Conservation (phyloP, 1,284 basidiomycete species). For the Meira nashicola region DNA sequence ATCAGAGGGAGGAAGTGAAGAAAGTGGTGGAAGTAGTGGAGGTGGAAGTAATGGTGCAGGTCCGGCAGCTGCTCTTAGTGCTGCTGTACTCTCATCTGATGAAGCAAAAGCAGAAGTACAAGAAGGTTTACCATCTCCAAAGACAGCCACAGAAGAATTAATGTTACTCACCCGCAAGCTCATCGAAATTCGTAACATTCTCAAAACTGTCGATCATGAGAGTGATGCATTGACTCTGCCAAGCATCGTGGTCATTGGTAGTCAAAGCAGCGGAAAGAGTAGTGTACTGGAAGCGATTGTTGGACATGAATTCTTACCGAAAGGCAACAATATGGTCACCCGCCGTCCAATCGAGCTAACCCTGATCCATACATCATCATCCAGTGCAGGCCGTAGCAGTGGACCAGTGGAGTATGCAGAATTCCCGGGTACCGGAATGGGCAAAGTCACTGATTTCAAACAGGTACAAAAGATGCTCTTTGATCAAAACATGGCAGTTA, state of each 20-base stretch:
- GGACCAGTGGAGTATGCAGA: constrained; percentile 72
- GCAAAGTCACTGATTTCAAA: constrained; percentile 81
- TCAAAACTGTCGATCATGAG: constrained; percentile 90
- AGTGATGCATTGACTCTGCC: constrained; percentile 75
- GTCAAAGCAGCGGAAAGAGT: constrained; percentile 96
- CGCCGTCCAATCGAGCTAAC: constrained; percentile 95
- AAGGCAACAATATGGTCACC: constrained; percentile 99
- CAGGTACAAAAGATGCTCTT: constrained; percentile 87
- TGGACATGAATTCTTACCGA: constrained; percentile 94
- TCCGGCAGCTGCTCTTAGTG: constrained; percentile 15
- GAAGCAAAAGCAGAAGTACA: constrained; percentile 6
- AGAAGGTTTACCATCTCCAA: neutral
- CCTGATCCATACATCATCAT: constrained; percentile 75
- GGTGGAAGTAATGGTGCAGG: neutral
- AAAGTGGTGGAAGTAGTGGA: neutral
- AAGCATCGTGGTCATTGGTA: constrained; percentile 95
- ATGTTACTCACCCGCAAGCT: constrained; percentile 91
- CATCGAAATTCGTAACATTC: constrained; percentile 89
- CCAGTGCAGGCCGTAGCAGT: neutral
- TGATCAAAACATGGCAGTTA: constrained; percentile 90
- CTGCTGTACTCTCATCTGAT: constrained; percentile 9
- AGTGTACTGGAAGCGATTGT: constrained; percentile 96
- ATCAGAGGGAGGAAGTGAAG: constrained; percentile 14
- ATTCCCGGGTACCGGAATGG: constrained; percentile 81
- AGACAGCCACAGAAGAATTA: constrained; percentile 55